Percentiles rank a stretch among this genome's conserved stretches.
phyloP scores from a whole-genome alignment of 129 eudicot genomes.

The Calendula officinalis region DNA sequence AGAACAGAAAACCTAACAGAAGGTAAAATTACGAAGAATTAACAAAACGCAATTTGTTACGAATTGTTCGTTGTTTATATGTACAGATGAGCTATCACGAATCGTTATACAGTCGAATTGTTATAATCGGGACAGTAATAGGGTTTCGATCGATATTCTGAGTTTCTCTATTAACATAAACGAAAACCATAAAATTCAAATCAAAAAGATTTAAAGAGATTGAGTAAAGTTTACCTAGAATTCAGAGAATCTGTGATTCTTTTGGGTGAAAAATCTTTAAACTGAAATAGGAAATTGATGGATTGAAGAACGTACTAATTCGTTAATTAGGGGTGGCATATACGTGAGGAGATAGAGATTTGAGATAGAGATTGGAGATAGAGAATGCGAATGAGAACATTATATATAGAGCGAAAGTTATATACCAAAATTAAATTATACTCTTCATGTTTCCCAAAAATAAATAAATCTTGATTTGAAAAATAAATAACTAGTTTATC shows the following conservation, averaged over 20 bases:
- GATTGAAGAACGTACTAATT: not conserved
- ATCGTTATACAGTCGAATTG: not conserved
- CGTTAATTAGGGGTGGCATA: conserved; percentile 15
- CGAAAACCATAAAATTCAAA: not conserved
- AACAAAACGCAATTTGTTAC: conserved; percentile 1
- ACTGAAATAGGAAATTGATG: not conserved
- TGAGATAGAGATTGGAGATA: conserved; percentile 1
- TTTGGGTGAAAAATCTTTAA: not conserved
- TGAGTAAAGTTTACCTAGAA: not conserved
- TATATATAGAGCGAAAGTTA: too few relatives aligned
- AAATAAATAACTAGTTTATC: too few relatives aligned
- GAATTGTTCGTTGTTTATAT: conserved; percentile 5
- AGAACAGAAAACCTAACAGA: not conserved
- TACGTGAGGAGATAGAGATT: conserved; percentile 13
- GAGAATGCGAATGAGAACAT: not conserved
- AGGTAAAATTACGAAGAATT: not conserved
- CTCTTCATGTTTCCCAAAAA: too few relatives aligned
- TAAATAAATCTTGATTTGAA: too few relatives aligned
- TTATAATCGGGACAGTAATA: not conserved
- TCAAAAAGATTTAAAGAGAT: not conserved
- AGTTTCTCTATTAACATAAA: not conserved
- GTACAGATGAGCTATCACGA: not conserved
- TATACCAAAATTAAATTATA: too few relatives aligned
- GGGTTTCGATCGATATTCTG: conserved; percentile 2
- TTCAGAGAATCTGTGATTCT: not conserved